phyloP scores from a whole-genome alignment of 106 monocot genomes.

The Phalaenopsis aphrodite region DNA sequence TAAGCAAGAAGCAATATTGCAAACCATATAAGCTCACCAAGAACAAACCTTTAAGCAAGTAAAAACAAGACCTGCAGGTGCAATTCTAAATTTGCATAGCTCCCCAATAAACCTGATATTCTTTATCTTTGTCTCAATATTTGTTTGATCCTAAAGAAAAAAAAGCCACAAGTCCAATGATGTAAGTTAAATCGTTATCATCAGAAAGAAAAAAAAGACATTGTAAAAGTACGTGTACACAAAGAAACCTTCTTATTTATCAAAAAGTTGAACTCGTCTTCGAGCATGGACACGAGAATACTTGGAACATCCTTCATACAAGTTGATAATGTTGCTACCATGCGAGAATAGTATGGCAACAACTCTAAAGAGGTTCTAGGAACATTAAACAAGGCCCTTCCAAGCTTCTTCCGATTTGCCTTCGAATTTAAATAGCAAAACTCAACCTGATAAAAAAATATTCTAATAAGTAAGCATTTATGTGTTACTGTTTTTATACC shows the following conservation, averaged over 20 bases:
- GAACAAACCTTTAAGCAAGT: conserved; percentile 80
- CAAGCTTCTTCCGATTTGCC: conserved; percentile 86
- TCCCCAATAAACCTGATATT: conserved; percentile 98
- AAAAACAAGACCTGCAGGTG: conserved; percentile 76
- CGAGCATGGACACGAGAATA: conserved; percentile 71
- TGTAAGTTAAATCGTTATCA: not conserved
- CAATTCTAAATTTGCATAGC: conserved; percentile 94
- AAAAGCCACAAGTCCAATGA: not conserved
- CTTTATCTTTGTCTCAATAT: conserved; percentile 98
- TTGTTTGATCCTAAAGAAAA: conserved; percentile 75
- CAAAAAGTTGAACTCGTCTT: conserved; percentile 93
- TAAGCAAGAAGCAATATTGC: not conserved
- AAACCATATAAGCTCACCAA: not conserved
- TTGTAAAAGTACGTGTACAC: not conserved
- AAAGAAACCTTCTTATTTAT: conserved; percentile 86
- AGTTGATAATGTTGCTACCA: conserved; percentile 90
- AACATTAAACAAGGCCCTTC: conserved; percentile 71
- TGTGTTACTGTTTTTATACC: not conserved
- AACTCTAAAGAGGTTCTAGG: conserved; percentile 92
- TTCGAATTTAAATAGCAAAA: conserved; percentile 98
- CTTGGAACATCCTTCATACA: conserved; percentile 93
- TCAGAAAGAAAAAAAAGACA: not conserved
- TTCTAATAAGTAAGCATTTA: conserved; percentile 1
- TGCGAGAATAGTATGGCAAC: conserved; percentile 89
- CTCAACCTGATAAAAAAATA: conserved; percentile 62